Conservation (phyloP, 2,329 filamentous ascomycete species). For the Aspergillus sp. region DNA sequence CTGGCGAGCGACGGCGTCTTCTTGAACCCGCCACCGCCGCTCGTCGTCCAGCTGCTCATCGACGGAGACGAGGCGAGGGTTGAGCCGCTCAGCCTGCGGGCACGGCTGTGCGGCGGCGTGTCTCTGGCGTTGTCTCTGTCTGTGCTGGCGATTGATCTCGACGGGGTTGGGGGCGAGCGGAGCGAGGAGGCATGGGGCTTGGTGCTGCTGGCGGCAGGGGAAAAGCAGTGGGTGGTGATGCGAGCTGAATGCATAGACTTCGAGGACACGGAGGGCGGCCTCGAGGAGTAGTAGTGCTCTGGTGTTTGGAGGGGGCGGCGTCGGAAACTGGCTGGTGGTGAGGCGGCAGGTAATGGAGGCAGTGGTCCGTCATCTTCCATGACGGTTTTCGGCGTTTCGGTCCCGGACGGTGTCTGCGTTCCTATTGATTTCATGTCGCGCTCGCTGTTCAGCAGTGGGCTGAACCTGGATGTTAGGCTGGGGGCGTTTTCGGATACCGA, state of each 20-base stretch:
- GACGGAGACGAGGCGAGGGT: slow-evolving; percentile 19
- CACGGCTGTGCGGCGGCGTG: slow-evolving; percentile 16
- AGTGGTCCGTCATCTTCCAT: no score
- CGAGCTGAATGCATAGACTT: slow-evolving; percentile 16
- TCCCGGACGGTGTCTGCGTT: background rate
- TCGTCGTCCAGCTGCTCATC: slow-evolving; percentile 2
- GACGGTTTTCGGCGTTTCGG: no score
- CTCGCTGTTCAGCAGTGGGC: slow-evolving; percentile 5
- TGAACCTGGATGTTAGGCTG: slow-evolving; percentile 7
- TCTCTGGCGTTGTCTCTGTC: no score
- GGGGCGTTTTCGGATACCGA: slow-evolving; percentile 6
- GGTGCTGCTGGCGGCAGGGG: slow-evolving; percentile 11
- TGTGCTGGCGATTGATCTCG: no score
- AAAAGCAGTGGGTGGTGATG: slow-evolving; percentile 23
- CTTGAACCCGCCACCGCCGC: slow-evolving; percentile 11
- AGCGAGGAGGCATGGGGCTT: slow-evolving; percentile 2
- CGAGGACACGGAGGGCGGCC: slow-evolving; percentile 5
- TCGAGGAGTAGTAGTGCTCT: background rate
- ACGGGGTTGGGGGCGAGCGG: no score
- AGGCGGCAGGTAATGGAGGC: no score
- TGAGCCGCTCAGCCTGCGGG: slow-evolving; percentile 27
- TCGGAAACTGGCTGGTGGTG: background rate
- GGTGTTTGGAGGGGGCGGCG: background rate
- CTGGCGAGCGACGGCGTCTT: slow-evolving; percentile 23
- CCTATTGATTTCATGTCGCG: background rate